Evolutionary conservation across 345 rosid genomes (phyloP).

Genomic region (Erysimum cheiranthoides): DNA sequence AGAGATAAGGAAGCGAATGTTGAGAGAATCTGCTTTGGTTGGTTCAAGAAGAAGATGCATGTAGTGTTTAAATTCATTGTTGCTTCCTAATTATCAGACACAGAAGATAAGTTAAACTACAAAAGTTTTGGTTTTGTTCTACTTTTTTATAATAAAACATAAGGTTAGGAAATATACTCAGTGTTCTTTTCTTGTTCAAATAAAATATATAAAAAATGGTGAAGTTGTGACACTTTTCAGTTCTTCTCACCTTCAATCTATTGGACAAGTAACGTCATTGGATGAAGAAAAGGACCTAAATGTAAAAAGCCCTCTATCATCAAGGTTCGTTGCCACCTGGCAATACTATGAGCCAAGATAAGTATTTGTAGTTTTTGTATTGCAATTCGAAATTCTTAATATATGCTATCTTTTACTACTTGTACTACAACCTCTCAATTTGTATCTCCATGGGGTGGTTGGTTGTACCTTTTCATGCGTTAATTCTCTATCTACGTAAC

Average conservation of each 20-base stretch:
- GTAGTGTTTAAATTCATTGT: conserved; percentile 32
- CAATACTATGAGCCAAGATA: background rate
- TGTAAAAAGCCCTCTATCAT: conserved; percentile 20
- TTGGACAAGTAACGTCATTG: conserved; percentile 1
- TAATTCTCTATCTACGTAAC: background rate
- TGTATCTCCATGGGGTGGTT: background rate
- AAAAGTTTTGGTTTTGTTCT: background rate
- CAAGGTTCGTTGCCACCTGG: conserved; percentile 34
- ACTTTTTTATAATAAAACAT: background rate
- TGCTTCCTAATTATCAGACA: conserved; percentile 25
- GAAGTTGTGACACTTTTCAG: background rate
- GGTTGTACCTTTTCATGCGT: background rate
- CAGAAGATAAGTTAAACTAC: conserved; percentile 25
- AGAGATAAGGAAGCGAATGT: conserved; percentile 27
- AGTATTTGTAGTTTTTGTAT: background rate
- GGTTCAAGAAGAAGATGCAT: conserved; percentile 28
- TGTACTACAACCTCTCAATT: background rate
- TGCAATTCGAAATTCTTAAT: background rate
- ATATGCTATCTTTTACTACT: background rate
- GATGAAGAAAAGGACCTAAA: conserved; percentile 19
- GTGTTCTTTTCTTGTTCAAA: background rate
- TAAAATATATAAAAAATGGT: background rate
- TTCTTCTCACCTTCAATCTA: conserved; percentile 13
- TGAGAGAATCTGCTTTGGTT: conserved; percentile 42
- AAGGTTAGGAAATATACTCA: background rate